A percentile compares a stretch with the other conserved stretches of the same genome.
Evolutionary conservation across 257 asterid genomes (phyloP).

Genomic region (Nicotiana otophora): DNA sequence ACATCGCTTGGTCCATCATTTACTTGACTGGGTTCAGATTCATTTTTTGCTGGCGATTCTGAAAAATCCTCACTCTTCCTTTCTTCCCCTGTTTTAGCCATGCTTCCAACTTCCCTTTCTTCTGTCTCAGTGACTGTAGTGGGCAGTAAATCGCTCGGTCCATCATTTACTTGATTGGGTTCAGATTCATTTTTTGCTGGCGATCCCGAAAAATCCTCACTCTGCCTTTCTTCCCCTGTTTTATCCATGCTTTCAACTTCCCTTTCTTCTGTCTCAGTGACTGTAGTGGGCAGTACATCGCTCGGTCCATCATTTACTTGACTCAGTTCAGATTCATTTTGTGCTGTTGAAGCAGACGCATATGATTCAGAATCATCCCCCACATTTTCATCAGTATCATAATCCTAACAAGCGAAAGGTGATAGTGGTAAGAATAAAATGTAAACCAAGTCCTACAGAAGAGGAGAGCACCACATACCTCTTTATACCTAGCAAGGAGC

Average conservation of each 20-base stretch:
- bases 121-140: too few relatives aligned
- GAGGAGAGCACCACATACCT: conserved; percentile 52
- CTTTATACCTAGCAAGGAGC: conserved; percentile 85
- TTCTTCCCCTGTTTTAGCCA: too few relatives aligned
- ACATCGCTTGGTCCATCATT: conserved; percentile 39
- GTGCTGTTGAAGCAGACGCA: conserved; percentile 38
- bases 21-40: conserved; percentile 32
- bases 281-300: too few relatives aligned
- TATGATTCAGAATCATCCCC: conserved; percentile 38
- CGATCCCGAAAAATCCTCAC: conserved; percentile 44
- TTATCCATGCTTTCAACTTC: too few relatives aligned
- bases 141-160: too few relatives aligned
- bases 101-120: too few relatives aligned
- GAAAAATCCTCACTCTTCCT: conserved; percentile 32
- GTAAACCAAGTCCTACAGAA: conserved; percentile 12
- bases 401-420: conserved; percentile 38
- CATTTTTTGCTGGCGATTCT: conserved; percentile 38
- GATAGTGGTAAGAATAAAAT: conserved; percentile 22
- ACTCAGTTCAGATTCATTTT: too few relatives aligned
- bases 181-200: background rate
- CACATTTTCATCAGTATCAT: conserved; percentile 36
- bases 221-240: too few relatives aligned
- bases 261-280: too few relatives aligned
- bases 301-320: too few relatives aligned
- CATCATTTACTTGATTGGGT: too few relatives aligned